Base-by-base conservation (phyloP, 2,329 filamentous ascomycete species). In the Epichloe elymi region DNA sequence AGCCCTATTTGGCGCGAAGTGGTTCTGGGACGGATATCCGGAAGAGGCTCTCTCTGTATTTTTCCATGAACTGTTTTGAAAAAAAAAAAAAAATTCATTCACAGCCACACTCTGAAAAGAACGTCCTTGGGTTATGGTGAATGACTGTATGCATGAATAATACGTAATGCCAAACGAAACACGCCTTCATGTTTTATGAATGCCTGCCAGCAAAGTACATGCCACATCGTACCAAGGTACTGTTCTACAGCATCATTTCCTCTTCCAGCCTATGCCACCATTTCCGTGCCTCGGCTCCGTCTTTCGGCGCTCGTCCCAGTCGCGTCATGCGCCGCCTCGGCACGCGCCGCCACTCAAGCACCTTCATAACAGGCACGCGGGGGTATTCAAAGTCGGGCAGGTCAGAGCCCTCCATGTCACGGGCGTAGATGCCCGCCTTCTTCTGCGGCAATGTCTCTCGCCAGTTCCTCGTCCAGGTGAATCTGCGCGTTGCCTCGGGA, bases 191-290 rank as follows among this genome's bases (percentile, higher is more conserved):
- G 30, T 4, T 4, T 11, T 11, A 4, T 30, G 4, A 4, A 30
- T 30, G 36, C 5, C 14, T 6, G 14, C 36, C 15, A 14, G 36
- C 12, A 38, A 44, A 33, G 20, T 30, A n/a, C 5, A 44, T 5
- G 6, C 20, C 41, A n/a, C 12, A 30, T 26, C 14, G 12, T n/a
- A 20, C 41, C 15, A 15, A 26, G 6, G 23, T 3, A 26, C 41
- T 26, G 6, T n/a, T 19, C 55, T 63, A 68, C 41, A 55, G 53
- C 51, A 62, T 57, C 53, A 68, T 17, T 39, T 68, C 62, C n/a
- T 57, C 51, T 47, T 60, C 61, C 33, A 68, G 6, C 12, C 39
- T 56, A 11, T 53, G 42, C 61, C 65, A 66, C 64, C 65, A 68
- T 30, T 36, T 38, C 7, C 48, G 53, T 4, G 50, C 54, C 17